Evolutionary conservation across 805 yeast genomes (phyloP), one percentile per base, ranked within the genome.

Genomic region (Candida namnaoensis): DNA sequence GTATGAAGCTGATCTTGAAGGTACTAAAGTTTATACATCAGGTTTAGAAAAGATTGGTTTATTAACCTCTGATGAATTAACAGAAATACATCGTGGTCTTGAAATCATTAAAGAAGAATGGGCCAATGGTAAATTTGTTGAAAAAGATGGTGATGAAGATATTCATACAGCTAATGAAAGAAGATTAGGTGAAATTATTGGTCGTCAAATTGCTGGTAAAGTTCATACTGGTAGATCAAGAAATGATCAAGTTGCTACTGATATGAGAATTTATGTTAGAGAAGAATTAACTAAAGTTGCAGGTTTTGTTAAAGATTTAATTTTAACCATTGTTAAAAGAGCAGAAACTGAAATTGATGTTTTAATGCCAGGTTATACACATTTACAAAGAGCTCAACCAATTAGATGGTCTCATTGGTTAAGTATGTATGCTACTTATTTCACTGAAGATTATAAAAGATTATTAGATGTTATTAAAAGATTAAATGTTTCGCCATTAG

Each of bases 181-280:
- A 68, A 76, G 99, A 57, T 71, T 93, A 48, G 99, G 99, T 39
- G 99, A 93, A 66, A 69, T 93, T 41, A 93, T 93, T 55, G 99
- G 99, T 43, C 80, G 80, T 55, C 80, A 78, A 42, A 91, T 93
- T 59, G 86, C 98, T 13, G 99, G 99, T 35, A 93, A 93, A 57
- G 98, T 93, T 28, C 99, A 93, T 63, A 93, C 99, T n/a, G 99
- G 99, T 47, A 80, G 99, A 60, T 86, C 96, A 38, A 81, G 99
- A 74, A 93, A 93, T 58, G 99, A 93, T 63, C 99, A 93, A 69
- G 97, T 90, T 40, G 99, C 96, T 37, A 91, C 98, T n/a, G 99
- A 93, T 60, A 87, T 93, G 95, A 77, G 99, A 64, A 78, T 93
- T 26, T 91, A 77, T 52, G 96, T 93, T 42, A 82, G 96, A 56